Conservation (phyloP, 2,329 filamentous ascomycete genomes). For the Uncinocarpus reesii region DNA sequence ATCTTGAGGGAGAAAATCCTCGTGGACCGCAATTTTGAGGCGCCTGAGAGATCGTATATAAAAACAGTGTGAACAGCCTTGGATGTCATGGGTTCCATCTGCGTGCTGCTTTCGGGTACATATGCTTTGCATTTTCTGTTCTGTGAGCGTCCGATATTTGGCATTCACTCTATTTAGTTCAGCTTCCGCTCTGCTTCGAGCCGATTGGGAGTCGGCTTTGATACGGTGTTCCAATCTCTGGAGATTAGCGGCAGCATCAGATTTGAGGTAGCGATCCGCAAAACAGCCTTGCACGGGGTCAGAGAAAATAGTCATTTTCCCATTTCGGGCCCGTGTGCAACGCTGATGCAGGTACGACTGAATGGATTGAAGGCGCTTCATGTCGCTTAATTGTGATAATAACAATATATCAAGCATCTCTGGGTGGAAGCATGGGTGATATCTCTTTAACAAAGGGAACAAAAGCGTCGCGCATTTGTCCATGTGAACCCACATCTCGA, state of each 20-base stretch:
- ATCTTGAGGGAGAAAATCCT: constrained; percentile 41
- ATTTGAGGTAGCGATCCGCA: constrained; percentile 38
- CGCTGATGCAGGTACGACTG: constrained; percentile 42
- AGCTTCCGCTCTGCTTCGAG: background rate
- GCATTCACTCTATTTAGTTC: constrained; percentile 1
- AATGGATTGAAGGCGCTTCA: constrained; percentile 43
- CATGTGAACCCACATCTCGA: constrained; percentile 51
- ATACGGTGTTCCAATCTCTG: constrained; percentile 28
- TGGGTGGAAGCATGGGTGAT: constrained; percentile 43
- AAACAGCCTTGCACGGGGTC: constrained; percentile 36
- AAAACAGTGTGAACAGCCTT: constrained; percentile 37
- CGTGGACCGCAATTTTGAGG: constrained; percentile 40
- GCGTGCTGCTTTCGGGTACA: constrained; percentile 25
- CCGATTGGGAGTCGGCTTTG: constrained; percentile 15
- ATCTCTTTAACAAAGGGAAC: constrained; percentile 40
- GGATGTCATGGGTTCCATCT: constrained; percentile 18
- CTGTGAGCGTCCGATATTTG: constrained; percentile 20
- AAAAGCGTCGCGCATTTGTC: constrained; percentile 39
- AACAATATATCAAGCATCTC: constrained; percentile 47
- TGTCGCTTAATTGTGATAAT: constrained; percentile 37
- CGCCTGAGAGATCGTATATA: constrained; percentile 26
- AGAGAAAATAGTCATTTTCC: constrained; percentile 40
- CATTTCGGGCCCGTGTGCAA: constrained; percentile 16
- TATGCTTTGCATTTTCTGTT: constrained; percentile 23
- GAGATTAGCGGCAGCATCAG: constrained; percentile 19